Base-by-base conservation (phyloP, 108 stramenopile genomes). In the Pseudonitzschia multiseries region DNA sequence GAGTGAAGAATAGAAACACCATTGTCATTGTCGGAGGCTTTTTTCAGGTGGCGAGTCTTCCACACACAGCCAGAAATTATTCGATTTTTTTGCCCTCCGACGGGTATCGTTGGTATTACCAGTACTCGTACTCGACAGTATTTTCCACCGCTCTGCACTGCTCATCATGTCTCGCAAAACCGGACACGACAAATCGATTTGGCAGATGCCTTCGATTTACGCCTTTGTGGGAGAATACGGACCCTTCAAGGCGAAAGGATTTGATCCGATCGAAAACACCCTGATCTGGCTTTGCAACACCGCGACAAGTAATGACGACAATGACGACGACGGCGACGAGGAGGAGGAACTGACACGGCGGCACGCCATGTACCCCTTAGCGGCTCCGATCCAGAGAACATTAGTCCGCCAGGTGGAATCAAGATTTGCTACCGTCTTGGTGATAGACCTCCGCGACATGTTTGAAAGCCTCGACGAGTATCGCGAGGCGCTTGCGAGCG, bases 101-200 rank as follows among this genome's bases (percentile, higher is more conserved):
- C n/a, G n/a, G n/a, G n/a, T n/a, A n/a, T n/a, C n/a, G n/a, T n/a
- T n/a, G n/a, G n/a, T n/a, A n/a, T n/a, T n/a, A n/a, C n/a, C n/a
- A n/a, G n/a, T n/a, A n/a, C n/a, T n/a, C n/a, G n/a, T n/a, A n/a
- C n/a, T n/a, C n/a, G n/a, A n/a, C n/a, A n/a, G n/a, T n/a, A n/a
- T n/a, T n/a, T n/a, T n/a, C n/a, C n/a, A n/a, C n/a, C n/a, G n/a
- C n/a, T n/a, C n/a, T n/a, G n/a, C n/a, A n/a, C n/a, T n/a, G n/a
- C n/a, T n/a, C n/a, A 75, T 63, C 43, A 85, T 85, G 84, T 80
- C 81, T 27, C 84, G 81, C 71, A 85, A 85, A 69, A 60, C 76
- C 54, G 66, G 73, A 36, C 72, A 77, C 44, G 79, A 85, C 51
- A 48, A 74, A 48, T 77, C 82, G 21, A 22, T 22, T 2, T 85